Evolutionary conservation across 2,329 filamentous ascomycete genomes (phyloP).

Genomic region (Colletotrichum orchidophilum): DNA sequence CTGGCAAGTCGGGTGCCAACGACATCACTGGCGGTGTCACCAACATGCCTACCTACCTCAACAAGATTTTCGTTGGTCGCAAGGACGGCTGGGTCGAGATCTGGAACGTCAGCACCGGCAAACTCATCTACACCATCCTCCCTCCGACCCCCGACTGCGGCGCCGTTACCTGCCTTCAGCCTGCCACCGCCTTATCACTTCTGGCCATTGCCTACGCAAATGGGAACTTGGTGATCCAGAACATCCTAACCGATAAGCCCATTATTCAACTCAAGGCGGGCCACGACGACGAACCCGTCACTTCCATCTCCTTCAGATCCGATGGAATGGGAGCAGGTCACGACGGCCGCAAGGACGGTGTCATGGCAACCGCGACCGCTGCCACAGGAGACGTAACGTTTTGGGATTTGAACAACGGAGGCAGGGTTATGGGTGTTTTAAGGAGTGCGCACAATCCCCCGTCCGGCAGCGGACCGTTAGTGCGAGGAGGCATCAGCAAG

Average conservation of each 20-base stretch:
- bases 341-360: conserved; percentile 84
- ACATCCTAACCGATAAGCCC: conserved; percentile 81
- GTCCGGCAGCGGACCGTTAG: conserved; percentile 58
- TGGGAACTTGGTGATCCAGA: conserved; percentile 81
- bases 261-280: conserved; percentile 76
- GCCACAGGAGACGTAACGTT: conserved; percentile 89
- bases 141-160: conserved; percentile 78
- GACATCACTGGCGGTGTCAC: conserved; percentile 81
- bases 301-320: conserved; percentile 88
- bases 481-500: conserved; percentile 83
- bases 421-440: conserved; percentile 85
- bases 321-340: conserved; percentile 89
- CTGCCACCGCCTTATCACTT: conserved; percentile 84
- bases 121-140: conserved; percentile 89
- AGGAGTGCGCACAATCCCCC: conserved; percentile 89
- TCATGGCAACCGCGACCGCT: conserved; percentile 90
- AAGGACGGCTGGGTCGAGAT: conserved; percentile 92
- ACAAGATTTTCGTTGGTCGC: conserved; percentile 92
- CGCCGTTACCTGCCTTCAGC: conserved; percentile 85
- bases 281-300: conserved; percentile 72
- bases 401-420: conserved; percentile 94
- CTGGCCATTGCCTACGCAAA: conserved; percentile 88
- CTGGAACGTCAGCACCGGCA: conserved; percentile 95
- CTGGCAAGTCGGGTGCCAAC: conserved; percentile 66
- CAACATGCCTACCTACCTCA: conserved; percentile 93